phyloP scores from a whole-genome alignment of 768 basidiomycete species.

The Fistulinella prunicolor region DNA sequence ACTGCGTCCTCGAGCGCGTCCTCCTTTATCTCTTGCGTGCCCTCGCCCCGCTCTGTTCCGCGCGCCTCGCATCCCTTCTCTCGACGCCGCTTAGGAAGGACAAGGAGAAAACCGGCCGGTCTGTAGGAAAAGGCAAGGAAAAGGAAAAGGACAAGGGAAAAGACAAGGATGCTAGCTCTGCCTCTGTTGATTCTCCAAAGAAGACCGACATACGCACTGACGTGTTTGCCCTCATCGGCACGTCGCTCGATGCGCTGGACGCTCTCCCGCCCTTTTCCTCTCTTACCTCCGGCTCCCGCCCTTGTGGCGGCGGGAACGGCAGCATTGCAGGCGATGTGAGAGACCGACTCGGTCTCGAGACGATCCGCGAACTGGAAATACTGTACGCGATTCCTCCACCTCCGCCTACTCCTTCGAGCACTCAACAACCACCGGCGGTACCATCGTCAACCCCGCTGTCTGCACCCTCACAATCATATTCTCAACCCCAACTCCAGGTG shows the following conservation, averaged over 20 bases:
- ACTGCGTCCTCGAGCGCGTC: conserved; percentile 18
- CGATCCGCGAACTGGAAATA: conserved; percentile 25
- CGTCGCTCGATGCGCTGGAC: conserved; percentile 19
- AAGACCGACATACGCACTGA: conserved; percentile 21
- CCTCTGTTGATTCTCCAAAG: background rate
- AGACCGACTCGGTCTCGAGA: conserved; percentile 27
- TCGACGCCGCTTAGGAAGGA: conserved; percentile 4
- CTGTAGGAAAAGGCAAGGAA: conserved; percentile 1
- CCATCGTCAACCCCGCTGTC: background rate
- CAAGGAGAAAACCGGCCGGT: conserved; percentile 1
- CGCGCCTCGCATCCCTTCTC: conserved; percentile 14
- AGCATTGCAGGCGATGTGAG: conserved; percentile 11
- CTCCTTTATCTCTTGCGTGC: conserved; percentile 21
- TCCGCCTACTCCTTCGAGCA: background rate
- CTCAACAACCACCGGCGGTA: background rate
- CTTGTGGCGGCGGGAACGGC: no score
- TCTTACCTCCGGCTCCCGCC: background rate
- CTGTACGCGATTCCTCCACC: conserved; percentile 10
- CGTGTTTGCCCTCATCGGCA: conserved; percentile 22
- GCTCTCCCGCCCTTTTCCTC: conserved; percentile 2
- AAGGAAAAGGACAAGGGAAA: conserved; percentile 3
- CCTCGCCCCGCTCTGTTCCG: conserved; percentile 18
- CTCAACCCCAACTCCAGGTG: background rate
- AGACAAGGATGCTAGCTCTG: background rate
- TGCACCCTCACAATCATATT: background rate